Evolutionary conservation across 495 filamentous ascomycete genomes (phyloP).

Genomic region (Bacidia gigantensis): DNA sequence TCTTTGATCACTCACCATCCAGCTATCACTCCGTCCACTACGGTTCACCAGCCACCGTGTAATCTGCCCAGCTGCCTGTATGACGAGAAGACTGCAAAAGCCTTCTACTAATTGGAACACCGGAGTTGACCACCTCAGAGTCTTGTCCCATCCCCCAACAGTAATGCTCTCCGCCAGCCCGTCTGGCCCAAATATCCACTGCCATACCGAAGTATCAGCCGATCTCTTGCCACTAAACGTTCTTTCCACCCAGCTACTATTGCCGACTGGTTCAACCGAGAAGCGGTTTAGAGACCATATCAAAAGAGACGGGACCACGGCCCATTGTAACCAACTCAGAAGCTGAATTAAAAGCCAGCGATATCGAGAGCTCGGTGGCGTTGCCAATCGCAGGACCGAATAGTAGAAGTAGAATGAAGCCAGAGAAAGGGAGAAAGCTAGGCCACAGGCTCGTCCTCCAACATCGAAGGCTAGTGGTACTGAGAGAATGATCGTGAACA

Average conservation of each 20-base stretch:
- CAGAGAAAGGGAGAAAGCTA: constrained; percentile 80
- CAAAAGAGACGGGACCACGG: constrained; percentile 65
- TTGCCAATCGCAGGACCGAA: constrained; percentile 63
- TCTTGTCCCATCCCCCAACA: constrained; percentile 78
- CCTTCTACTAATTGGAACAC: constrained; percentile 90
- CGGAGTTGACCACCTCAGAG: constrained; percentile 85
- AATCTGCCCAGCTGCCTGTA: constrained; percentile 86
- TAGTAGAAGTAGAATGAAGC: constrained; percentile 82
- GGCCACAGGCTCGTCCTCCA: constrained; percentile 81
- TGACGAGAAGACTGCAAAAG: constrained; percentile 91
- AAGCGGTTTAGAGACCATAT: constrained; percentile 93
- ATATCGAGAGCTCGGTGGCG: constrained; percentile 65
- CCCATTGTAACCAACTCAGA: constrained; percentile 65
- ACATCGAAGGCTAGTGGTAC: constrained; percentile 96
- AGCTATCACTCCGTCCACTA: constrained; percentile 76
- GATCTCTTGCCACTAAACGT: constrained; percentile 59
- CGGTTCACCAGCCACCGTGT: constrained; percentile 92
- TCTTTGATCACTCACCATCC: constrained; percentile 65
- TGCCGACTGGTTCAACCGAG: constrained; percentile 66
- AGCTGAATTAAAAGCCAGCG: constrained; percentile 50
- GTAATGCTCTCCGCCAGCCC: constrained; percentile 65
- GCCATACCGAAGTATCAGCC: constrained; percentile 46
- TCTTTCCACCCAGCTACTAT: constrained; percentile 60
- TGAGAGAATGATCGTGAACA: constrained; percentile 77
- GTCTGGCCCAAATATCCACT: constrained; percentile 74